Conservation (phyloP, 495 filamentous ascomycete species). For the Aspergillus heteromorphus region DNA sequence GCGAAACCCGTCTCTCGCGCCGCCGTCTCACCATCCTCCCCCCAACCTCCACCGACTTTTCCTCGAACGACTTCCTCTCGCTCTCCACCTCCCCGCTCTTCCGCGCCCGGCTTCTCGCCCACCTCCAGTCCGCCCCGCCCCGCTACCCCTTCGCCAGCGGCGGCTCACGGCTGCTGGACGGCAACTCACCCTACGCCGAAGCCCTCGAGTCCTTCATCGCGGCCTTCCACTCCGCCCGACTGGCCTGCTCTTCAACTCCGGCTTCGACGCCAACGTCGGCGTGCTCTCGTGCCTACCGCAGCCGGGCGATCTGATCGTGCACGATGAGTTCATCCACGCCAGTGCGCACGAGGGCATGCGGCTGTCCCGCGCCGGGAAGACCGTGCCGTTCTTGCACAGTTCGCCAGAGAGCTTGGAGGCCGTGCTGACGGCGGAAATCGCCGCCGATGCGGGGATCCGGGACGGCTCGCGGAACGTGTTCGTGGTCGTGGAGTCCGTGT, state of each 20-base stretch:
- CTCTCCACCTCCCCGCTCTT: slow-evolving; percentile 32
- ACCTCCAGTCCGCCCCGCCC: slow-evolving; percentile 28
- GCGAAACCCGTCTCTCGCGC: slow-evolving; percentile 41
- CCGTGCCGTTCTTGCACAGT: slow-evolving; percentile 58
- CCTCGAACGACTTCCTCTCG: slow-evolving; percentile 45
- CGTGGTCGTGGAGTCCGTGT: slow-evolving; percentile 68
- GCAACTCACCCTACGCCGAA: slow-evolving; percentile 63
- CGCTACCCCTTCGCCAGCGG: slow-evolving; percentile 35
- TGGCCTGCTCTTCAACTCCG: slow-evolving; percentile 72
- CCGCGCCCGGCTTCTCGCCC: slow-evolving; percentile 24
- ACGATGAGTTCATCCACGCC: slow-evolving; percentile 73
- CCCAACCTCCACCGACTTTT: slow-evolving; percentile 35
- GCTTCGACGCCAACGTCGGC: slow-evolving; percentile 71
- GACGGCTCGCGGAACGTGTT: slow-evolving; percentile 44
- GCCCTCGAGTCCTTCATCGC: slow-evolving; percentile 60
- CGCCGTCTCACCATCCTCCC: slow-evolving; percentile 39
- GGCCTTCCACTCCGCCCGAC: slow-evolving; percentile 56
- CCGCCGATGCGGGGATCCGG: slow-evolving; percentile 23
- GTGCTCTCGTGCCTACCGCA: slow-evolving; percentile 64
- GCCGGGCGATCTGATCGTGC: slow-evolving; percentile 61
- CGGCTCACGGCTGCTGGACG: slow-evolving; percentile 48
- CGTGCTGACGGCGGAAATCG: slow-evolving; percentile 33
- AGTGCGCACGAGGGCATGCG: slow-evolving; percentile 75
- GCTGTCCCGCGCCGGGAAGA: slow-evolving; percentile 49
- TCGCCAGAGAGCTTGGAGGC: slow-evolving; percentile 37